phyloP scores from a whole-genome alignment of 2,329 filamentous ascomycete species.

The Paecilomyces fulvus region DNA sequence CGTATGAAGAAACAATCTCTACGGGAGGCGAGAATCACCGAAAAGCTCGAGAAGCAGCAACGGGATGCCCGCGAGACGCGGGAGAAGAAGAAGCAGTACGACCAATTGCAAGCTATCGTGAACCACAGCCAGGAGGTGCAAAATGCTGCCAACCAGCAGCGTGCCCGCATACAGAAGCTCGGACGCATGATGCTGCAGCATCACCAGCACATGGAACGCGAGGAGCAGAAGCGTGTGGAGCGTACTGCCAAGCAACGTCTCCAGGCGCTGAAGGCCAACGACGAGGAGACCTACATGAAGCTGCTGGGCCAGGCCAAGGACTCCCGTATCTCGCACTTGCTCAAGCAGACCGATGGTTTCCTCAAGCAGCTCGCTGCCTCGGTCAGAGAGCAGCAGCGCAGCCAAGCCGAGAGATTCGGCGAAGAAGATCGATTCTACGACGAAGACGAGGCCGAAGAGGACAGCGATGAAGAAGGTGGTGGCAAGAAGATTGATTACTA shows the following conservation, averaged over 20 bases:
- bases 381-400: conserved; percentile 87
- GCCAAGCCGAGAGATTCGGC: conserved; percentile 69
- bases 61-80: conserved; percentile 90
- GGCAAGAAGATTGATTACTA: conserved; percentile 94
- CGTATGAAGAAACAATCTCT: conserved; percentile 96
- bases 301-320: conserved; percentile 97
- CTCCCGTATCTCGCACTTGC: conserved; percentile 94
- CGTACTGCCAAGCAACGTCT: conserved; percentile 98
- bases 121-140: conserved; percentile 72
- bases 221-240: conserved; percentile 97
- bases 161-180: conserved; percentile 71
- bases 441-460: conserved; percentile 60
- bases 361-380: conserved; percentile 90
- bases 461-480: conserved; percentile 58
- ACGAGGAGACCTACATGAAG: conserved; percentile 97
- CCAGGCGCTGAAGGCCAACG: conserved; percentile 95
- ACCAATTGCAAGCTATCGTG: conserved; percentile 81
- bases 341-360: conserved; percentile 96
- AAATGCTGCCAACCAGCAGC: conserved; percentile 57
- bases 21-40: conserved; percentile 89
- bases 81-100: conserved; percentile 94
- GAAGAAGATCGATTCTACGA: conserved; percentile 48
- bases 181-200: conserved; percentile 81
- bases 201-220: conserved; percentile 95
- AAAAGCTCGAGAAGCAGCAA: conserved; percentile 98